Base-by-base conservation (phyloP, 108 stramenopile genomes). In the Nannochloropsis gaditana region DNA sequence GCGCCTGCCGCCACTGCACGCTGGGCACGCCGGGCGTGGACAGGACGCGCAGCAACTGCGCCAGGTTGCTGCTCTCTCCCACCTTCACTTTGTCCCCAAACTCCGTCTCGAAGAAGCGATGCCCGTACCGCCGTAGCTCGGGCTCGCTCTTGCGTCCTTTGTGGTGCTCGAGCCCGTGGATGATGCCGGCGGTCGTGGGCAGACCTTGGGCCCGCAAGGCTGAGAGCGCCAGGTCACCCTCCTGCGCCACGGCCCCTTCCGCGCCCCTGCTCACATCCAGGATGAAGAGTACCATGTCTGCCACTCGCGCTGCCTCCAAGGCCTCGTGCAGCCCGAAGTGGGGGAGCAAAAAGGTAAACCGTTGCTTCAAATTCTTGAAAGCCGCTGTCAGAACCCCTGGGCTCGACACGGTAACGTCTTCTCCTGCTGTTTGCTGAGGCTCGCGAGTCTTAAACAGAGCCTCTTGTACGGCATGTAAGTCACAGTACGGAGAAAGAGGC, bases 171-270 rank as follows among this genome's bases (percentile, higher is more conserved):
- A 91, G 80, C 45, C 90, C 89, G 80, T 90, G 90, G 11, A 96
- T 80, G 84, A 96, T 85, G 41, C 95, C 96, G n/a, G 96, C 90
- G 11, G 94, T 91, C 21, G 95, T 90, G 9, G 99, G 97, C 43
- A 97, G 85, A n/a, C 97, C 99, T 87, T 95, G 95, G 19, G 94
- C 94, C 89, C 98, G 97, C 84, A 98, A 82, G 9, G 95, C 94
- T n/a, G 94, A 86, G 85, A 98, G 86, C 11, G 96, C 92, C 83
- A 94, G 90, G 86, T 96, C 95, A 15, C 96, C 95, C 42, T 93
- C 87, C 84, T 89, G 87, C 44, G 43, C 88, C 19, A 91, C 43
- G 19, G 84, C 86, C 45, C 47, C 84, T 42, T 87, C 90, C 17
- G 42, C 45, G 9, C 94, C 95, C 83, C 97, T 95, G 59, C 95